Percentiles rank a stretch among this genome's conserved stretches.
Conservation (phyloP, 495 filamentous ascomycete species). For the Penicillium waksmanii region DNA sequence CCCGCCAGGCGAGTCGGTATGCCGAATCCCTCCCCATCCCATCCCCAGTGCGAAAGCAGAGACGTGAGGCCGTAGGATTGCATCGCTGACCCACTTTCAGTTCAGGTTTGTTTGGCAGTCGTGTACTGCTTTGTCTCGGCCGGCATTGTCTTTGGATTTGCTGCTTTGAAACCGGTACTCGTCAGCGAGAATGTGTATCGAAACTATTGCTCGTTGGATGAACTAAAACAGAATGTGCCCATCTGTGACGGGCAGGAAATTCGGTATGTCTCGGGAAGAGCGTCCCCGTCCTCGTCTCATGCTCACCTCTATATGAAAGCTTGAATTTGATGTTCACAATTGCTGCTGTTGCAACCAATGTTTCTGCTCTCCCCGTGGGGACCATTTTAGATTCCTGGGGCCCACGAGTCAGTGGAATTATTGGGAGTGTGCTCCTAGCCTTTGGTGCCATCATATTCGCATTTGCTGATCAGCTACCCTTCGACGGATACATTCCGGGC, state of each 20-base stretch:
- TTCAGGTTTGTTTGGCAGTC: conserved; percentile 59
- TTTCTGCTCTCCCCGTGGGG: conserved; percentile 69
- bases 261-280: conserved; percentile 40
- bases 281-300: not conserved
- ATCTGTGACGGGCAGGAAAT: conserved; percentile 80
- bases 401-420: conserved; percentile 73
- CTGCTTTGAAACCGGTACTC: conserved; percentile 71
- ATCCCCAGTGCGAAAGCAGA: not conserved
- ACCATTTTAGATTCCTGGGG: conserved; percentile 85
- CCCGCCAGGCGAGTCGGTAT: conserved; percentile 65
- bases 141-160: conserved; percentile 75
- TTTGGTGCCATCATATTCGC: conserved; percentile 73
- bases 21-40: conserved; percentile 22
- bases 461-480: conserved; percentile 62
- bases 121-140: conserved; percentile 82
- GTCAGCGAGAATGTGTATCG: conserved; percentile 68
- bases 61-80: not conserved
- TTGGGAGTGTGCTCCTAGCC: conserved; percentile 70
- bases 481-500: conserved; percentile 76
- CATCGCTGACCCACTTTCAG: conserved; percentile 25
- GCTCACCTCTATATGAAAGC: conserved; percentile 25
- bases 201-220: conserved; percentile 58
- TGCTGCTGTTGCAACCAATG: conserved; percentile 69
- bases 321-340: conserved; percentile 89
- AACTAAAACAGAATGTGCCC: conserved; percentile 61